These are phyloP conservation scores for Chionographis japonica DNA, from an alignment of 106 monocot species.

Conservation along the genomic window DNA sequence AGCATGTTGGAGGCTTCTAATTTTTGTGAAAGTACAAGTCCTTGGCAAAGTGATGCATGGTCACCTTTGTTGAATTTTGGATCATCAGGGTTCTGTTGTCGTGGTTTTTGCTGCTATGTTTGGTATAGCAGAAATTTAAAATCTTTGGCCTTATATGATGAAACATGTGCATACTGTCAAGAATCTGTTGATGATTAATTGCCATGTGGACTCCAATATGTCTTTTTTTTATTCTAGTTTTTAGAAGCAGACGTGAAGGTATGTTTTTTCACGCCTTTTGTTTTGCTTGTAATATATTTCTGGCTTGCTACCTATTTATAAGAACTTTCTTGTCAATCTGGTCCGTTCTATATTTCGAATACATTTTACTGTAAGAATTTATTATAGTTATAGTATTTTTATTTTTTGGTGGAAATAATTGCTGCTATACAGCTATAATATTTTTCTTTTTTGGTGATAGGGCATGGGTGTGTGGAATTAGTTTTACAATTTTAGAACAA, in stretches of 20 bases:
- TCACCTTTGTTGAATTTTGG: not conserved
- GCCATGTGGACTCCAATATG: not conserved
- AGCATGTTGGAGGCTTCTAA: constrained; percentile 21
- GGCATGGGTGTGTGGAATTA: no score
- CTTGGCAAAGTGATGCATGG: not conserved
- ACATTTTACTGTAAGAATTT: no score
- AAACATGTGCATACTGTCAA: not conserved
- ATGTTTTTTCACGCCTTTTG: not conserved
- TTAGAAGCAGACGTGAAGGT: not conserved
- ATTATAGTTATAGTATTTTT: no score
- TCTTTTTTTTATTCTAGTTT: not conserved
- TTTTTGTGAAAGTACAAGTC: not conserved
- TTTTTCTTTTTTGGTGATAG: no score
- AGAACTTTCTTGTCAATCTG: not conserved
- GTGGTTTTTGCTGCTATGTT: not conserved
- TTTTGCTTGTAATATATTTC: constrained; percentile 9
- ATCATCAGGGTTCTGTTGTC: not conserved
- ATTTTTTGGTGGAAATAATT: no score
- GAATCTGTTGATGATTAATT: no score
- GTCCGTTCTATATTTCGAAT: no score
- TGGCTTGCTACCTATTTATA: not conserved
- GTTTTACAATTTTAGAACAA: no score
- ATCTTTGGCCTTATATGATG: not conserved
- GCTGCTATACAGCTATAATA: no score
- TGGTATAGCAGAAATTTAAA: no score